Evolutionary conservation across 2,329 filamentous ascomycete species (phyloP).

Genomic region (Cytospora paraplurivora): DNA sequence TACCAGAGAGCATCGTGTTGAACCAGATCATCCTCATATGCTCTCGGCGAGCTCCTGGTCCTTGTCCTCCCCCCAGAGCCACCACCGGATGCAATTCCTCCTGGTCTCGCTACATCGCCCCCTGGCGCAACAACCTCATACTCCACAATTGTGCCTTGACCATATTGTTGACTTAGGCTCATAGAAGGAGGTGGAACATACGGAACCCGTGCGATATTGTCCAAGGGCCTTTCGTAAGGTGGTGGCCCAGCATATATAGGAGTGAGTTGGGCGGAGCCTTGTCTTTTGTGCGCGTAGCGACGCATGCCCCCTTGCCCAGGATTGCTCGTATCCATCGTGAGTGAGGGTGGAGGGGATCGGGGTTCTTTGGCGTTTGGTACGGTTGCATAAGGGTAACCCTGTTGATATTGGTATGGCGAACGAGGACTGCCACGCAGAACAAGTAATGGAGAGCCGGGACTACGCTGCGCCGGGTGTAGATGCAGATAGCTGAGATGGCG

Average conservation of each 20-base stretch:
- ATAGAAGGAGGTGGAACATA: constrained; percentile 20
- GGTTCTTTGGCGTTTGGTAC: constrained; percentile 10
- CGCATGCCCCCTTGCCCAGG: neutral
- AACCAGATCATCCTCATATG: constrained; percentile 7
- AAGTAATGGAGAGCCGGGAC: constrained; percentile 6
- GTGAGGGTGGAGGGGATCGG: constrained; percentile 7
- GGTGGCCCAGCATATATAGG: constrained; percentile 2
- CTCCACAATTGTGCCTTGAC: constrained; percentile 17
- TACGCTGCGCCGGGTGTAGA: constrained; percentile 6
- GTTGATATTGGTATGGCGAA: constrained; percentile 1
- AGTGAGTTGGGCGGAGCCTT: constrained; percentile 7
- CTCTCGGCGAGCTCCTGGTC: constrained; percentile 17
- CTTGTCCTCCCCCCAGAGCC: constrained; percentile 17
- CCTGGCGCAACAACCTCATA: constrained; percentile 10
- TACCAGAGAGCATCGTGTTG: constrained; percentile 26
- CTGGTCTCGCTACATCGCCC: constrained; percentile 14
- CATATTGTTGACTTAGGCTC: constrained; percentile 23
- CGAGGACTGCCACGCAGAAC: constrained; percentile 2
- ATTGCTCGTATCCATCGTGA: constrained; percentile 1
- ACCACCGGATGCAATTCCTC: neutral
- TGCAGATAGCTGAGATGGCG: neutral
- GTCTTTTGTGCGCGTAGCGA: constrained; percentile 20
- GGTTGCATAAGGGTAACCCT: constrained; percentile 2
- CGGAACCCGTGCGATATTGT: constrained; percentile 16
- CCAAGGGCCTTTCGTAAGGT: constrained; percentile 19